phyloP scores from a whole-genome alignment of 495 filamentous ascomycete species.

The Amphirosellinia nigrospora region DNA sequence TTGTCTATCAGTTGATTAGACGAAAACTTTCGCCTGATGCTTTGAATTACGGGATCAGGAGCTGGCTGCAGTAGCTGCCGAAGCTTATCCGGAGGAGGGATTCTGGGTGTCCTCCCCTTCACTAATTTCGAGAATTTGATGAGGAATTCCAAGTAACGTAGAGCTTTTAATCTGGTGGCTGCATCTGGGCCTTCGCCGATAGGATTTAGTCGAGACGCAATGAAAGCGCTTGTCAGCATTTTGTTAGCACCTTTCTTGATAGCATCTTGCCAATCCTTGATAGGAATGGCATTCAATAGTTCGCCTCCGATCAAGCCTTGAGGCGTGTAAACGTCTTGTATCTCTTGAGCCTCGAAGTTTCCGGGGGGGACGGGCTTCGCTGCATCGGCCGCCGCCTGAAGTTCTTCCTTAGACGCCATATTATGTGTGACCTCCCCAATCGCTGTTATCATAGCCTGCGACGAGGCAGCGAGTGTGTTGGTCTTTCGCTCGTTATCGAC shows the following conservation, averaged over 20 bases:
- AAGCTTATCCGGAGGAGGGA: conserved; percentile 57
- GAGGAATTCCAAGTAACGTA: conserved; percentile 70
- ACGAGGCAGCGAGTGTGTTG: conserved; percentile 60
- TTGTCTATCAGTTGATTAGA: conserved; percentile 64
- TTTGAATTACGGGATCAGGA: conserved; percentile 69
- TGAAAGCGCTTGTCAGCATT: conserved; percentile 67
- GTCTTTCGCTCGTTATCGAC: conserved; percentile 47
- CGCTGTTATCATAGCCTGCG: conserved; percentile 66
- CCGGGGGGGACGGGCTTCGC: conserved; percentile 79
- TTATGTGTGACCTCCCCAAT: conserved; percentile 63
- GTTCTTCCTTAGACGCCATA: conserved; percentile 64
- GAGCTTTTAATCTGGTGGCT: conserved; percentile 62
- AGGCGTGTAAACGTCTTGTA: conserved; percentile 83
- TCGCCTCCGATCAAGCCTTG: conserved; percentile 69
- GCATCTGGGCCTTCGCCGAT: conserved; percentile 63
- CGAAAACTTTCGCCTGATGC: conserved; percentile 72
- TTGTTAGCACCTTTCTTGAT: conserved; percentile 63
- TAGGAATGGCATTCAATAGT: conserved; percentile 63
- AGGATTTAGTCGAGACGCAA: conserved; percentile 64
- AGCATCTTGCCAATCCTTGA: conserved; percentile 77
- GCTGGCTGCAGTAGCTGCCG: conserved; percentile 52
- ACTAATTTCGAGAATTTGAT: conserved; percentile 62
- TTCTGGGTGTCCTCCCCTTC: conserved; percentile 48
- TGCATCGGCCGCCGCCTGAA: conserved; percentile 70
- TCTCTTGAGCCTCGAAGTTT: conserved; percentile 71